phyloP scores from a whole-genome alignment of 2,329 filamentous ascomycete species.

The Alternaria sp. region DNA sequence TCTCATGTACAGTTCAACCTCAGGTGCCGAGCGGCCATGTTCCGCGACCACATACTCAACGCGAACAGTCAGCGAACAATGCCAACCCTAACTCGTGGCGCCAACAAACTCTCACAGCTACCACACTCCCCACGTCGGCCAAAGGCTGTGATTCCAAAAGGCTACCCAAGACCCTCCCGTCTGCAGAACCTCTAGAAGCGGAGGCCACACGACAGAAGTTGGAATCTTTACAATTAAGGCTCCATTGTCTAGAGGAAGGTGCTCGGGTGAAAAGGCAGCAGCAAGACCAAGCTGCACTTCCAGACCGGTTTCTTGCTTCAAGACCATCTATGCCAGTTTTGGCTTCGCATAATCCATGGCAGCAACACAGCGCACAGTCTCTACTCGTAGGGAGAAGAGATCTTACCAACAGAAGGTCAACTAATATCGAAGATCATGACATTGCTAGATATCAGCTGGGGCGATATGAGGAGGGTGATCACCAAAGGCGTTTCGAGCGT shows the following conservation, averaged over 20 bases:
- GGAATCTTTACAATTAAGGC: background rate
- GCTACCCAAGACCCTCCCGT: background rate
- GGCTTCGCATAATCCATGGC: background rate
- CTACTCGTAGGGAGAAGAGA: background rate
- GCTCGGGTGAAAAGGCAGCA: background rate
- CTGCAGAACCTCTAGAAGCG: background rate
- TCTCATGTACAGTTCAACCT: background rate
- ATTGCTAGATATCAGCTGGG: background rate
- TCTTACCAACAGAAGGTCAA: background rate
- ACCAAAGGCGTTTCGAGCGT: background rate
- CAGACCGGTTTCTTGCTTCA: background rate
- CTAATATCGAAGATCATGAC: background rate
- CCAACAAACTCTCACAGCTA: background rate
- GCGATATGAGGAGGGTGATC: background rate
- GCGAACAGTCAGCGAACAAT: background rate
- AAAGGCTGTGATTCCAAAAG: background rate
- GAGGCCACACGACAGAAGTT: constrained; percentile 3
- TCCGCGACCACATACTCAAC: background rate
- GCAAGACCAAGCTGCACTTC: background rate
- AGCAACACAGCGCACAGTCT: background rate
- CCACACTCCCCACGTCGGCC: background rate
- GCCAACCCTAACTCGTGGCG: background rate
- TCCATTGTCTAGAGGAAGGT: background rate
- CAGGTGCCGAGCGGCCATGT: background rate
- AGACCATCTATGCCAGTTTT: constrained; percentile 6